Evolutionary conservation across 2,329 filamentous ascomycete species (phyloP), one percentile per base, ranked within the genome.

Genomic region (Colletotrichum phormii): DNA sequence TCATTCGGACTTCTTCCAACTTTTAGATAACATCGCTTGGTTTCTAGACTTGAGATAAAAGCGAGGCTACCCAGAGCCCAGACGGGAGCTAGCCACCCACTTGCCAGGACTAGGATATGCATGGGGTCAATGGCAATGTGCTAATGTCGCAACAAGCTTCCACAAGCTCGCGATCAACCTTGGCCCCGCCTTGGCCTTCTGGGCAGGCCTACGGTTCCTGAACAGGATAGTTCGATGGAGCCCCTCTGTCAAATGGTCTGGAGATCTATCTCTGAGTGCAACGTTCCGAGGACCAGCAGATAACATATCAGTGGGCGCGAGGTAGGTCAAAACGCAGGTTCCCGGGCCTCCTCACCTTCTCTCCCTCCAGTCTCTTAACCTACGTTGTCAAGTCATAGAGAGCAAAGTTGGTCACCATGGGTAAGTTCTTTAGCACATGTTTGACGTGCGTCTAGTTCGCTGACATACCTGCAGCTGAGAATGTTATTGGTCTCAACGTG

Each of bases 101-200:
- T 33, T 33, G 24, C 37, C 64, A 18, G 35, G 49, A 33, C 63
- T n/a, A 22, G 63, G 35, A 33, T 31, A 4, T n/a, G 46, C 29
- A 37, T 65, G 63, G 33, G 53, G 62, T 58, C 53, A 58, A 69
- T 62, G 37, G 31, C 53, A 53, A 65, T 72, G 46, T 57, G 37
- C 24, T 42, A 53, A 65, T 72, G 46, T 51, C 66, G 70, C 70
- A 72, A 72, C 60, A 72, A 72, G 70, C 70, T 72, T 72, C 59
- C 60, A 15, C 29, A 57, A 72, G 70, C 55, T 72, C 60, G 70
- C 70, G 66, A 72, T 72, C 26, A 46, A 29, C 29, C 60, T 72
- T 70, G 60, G 60, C 33, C 70, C 70, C 60, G 66, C 70, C 70
- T 64, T 70, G 66, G 60, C 58, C 53, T 7, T 42, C 49, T 46